phyloP scores from a whole-genome alignment of 1,139 yeast species.

The Kodamaea anthophila region DNA sequence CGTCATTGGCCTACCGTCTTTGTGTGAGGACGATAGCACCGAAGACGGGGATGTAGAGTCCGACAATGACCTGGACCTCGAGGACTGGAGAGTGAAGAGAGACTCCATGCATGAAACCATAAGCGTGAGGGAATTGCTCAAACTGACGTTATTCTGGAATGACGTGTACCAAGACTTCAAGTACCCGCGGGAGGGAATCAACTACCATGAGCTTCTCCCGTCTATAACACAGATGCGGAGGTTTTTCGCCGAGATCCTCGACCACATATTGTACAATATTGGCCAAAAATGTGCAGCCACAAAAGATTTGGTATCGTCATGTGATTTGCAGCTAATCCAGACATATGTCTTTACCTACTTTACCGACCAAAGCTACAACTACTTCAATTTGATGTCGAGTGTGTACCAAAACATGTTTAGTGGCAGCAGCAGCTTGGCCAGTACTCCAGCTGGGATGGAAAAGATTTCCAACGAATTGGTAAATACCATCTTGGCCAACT shows the following conservation, averaged over 20 bases:
- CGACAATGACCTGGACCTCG: constrained; percentile 7
- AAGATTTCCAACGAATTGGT: background rate
- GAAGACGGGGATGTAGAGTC: constrained; percentile 6
- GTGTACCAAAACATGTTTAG: constrained; percentile 16
- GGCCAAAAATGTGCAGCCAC: constrained; percentile 13
- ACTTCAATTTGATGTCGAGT: constrained; percentile 19
- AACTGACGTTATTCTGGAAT: constrained; percentile 27
- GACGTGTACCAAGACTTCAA: constrained; percentile 30
- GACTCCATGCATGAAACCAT: constrained; percentile 6
- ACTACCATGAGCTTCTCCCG: constrained; percentile 27
- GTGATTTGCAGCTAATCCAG: constrained; percentile 16
- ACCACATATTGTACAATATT: constrained; percentile 23
- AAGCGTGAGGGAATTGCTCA: constrained; percentile 12
- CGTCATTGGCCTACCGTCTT: constrained; percentile 5
- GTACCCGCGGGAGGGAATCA: constrained; percentile 14
- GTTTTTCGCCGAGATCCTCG: constrained; percentile 26
- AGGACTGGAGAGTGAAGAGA: constrained; percentile 5
- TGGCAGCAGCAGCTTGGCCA: constrained; percentile 4
- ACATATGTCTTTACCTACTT: constrained; percentile 21
- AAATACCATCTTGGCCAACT: background rate
- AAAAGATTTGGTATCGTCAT: constrained; percentile 11
- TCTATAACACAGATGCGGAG: constrained; percentile 18
- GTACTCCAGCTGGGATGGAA: background rate
- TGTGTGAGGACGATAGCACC: constrained; percentile 5
- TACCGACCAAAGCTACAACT: constrained; percentile 20